These are phyloP conservation scores for Globisporangium emineosum DNA, from an alignment of 352 stramenopile genomes.

Conservation along the genomic window DNA sequence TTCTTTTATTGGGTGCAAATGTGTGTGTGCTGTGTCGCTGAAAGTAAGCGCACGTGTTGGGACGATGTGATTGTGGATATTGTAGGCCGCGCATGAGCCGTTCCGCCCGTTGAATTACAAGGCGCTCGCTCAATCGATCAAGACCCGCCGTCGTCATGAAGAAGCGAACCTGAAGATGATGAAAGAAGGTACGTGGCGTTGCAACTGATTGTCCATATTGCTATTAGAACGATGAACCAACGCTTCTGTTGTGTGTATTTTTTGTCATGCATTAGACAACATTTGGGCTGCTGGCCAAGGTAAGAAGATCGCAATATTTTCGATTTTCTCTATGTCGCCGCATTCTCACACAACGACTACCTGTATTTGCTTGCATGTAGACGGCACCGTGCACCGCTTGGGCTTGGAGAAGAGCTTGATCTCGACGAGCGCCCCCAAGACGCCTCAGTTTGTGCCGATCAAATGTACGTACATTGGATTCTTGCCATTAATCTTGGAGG, in stretches of 20 bases:
- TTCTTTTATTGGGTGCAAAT: background rate
- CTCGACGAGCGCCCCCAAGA: slow-evolving; percentile 43
- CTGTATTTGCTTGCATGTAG: slow-evolving; percentile 15
- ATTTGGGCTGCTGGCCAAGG: slow-evolving; percentile 76
- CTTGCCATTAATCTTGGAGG: background rate
- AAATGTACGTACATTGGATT: slow-evolving; percentile 29
- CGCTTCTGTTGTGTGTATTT: background rate
- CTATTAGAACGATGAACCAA: background rate
- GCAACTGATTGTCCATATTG: background rate
- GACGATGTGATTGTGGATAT: background rate
- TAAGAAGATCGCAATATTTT: slow-evolving; percentile 1
- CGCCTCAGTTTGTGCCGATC: slow-evolving; percentile 56
- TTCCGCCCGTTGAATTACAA: slow-evolving; percentile 88
- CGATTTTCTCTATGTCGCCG: background rate
- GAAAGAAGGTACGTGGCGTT: slow-evolving; percentile 47
- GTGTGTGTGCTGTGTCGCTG: background rate
- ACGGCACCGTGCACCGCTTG: slow-evolving; percentile 79
- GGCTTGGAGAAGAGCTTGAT: slow-evolving; percentile 86
- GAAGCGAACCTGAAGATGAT: slow-evolving; percentile 82
- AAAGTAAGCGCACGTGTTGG: background rate
- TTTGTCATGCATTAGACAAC: slow-evolving; percentile 54
- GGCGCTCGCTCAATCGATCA: slow-evolving; percentile 73
- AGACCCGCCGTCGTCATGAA: slow-evolving; percentile 73
- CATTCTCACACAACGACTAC: background rate
- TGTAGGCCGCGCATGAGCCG: slow-evolving; percentile 67